phyloP scores from a whole-genome alignment of 352 stramenopile species.

The Phytophthora capsici region DNA sequence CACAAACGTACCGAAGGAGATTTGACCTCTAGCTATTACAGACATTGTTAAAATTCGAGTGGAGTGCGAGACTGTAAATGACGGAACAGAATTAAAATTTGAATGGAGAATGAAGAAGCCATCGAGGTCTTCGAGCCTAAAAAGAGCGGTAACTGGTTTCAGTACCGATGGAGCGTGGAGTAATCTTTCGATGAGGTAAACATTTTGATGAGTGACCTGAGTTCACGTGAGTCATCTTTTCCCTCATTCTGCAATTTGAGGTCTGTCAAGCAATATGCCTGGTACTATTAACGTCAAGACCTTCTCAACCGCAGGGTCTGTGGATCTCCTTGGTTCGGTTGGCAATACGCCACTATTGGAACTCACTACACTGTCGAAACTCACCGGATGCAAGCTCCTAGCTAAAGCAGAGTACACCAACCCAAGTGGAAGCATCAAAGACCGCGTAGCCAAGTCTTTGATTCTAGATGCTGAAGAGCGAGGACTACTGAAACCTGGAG shows the following conservation, averaged over 20 bases:
- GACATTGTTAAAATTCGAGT: neutral
- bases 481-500: conserved; percentile 77
- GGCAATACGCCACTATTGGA: conserved; percentile 82
- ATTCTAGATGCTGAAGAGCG: conserved; percentile 91
- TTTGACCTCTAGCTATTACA: conserved; percentile 1
- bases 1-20: neutral
- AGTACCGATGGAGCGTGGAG: too few species aligned
- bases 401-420: conserved; percentile 90
- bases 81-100: neutral
- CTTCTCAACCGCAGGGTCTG: conserved; percentile 31
- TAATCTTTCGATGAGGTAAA: conserved; percentile 8
- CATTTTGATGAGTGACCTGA: conserved; percentile 22
- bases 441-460: conserved; percentile 93
- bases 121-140: too few species aligned
- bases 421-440: conserved; percentile 94
- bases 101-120: too few species aligned
- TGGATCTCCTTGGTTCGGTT: conserved; percentile 70
- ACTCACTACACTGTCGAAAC: conserved; percentile 65
- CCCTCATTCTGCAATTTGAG: conserved; percentile 13
- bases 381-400: conserved; percentile 81
- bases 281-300: neutral
- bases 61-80: conserved; percentile 1
- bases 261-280: neutral
- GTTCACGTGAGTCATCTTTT: neutral
- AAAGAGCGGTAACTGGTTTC: too few species aligned